Base-by-base conservation (phyloP, 2,329 filamentous ascomycete genomes). In the Exophiala aquamarina region DNA sequence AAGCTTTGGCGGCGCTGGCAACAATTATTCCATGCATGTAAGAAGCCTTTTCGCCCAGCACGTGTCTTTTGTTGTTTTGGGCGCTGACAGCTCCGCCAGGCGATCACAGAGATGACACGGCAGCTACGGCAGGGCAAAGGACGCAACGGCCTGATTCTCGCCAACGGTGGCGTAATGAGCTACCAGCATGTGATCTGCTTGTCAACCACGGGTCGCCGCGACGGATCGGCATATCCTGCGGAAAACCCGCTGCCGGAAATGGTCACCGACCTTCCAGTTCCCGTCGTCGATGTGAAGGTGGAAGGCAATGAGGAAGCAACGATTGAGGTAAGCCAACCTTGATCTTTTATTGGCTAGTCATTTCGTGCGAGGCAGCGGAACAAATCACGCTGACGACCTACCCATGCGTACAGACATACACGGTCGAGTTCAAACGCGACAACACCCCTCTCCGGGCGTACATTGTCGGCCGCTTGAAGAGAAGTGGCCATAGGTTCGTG, bases 11-110 rank as follows among this genome's bases (percentile, higher is more conserved):
- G 84, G 83, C 0, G 83, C 84, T 4, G 83, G 83, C 0, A 87
- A 87, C 53, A 86, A 86, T 44, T 87, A 87, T 50, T 83, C 80
- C 0, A 81, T 86, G 75, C 83, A 87, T 66, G 81, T 77, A 59
- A 68, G 64, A 28, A 4, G 32, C 5, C 10, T 26, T 8, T 15
- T 7, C 17, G 7, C 20, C n/a, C n/a, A n/a, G n/a, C n/a, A n/a
- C n/a, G n/a, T n/a, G n/a, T n/a, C n/a, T n/a, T n/a, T n/a, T n/a
- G n/a, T n/a, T n/a, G n/a, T n/a, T n/a, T n/a, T n/a, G n/a, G n/a
- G n/a, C n/a, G n/a, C n/a, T n/a, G n/a, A n/a, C n/a, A n/a, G n/a
- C n/a, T n/a, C 26, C 3, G 3, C n/a, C 21, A 70, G 69, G 77
- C 69, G 10, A 72, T 82, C 20, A 77, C 74, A 8, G 77, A 77